Evolutionary conservation across 768 basidiomycete genomes (phyloP).

Genomic region (Rhizopogon vinicolor): DNA sequence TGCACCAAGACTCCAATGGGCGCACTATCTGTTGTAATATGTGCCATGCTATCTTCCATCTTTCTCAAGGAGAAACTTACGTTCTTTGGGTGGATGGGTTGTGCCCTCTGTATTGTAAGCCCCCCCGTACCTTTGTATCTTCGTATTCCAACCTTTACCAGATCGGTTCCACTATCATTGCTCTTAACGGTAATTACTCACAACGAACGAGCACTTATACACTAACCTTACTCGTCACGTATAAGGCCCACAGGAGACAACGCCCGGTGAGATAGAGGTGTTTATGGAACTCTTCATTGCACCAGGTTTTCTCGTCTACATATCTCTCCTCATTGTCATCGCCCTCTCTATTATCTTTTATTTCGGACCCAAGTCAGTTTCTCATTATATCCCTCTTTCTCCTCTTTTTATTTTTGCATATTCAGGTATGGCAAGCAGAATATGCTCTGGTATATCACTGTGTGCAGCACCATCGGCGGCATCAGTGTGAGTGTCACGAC

Average conservation of each 20-base stretch:
- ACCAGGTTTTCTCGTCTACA: conserved; percentile 76
- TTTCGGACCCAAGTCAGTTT: conserved; percentile 69
- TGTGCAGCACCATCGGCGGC: conserved; percentile 97
- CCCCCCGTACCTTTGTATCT: not conserved
- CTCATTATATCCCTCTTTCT: not conserved
- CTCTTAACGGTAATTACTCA: conserved; percentile 65
- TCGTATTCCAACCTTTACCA: conserved; percentile 19
- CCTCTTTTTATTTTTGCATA: conserved; percentile 2
- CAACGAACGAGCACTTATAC: not conserved
- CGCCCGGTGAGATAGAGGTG: conserved; percentile 61
- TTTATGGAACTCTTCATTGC: conserved; percentile 82
- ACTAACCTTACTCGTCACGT: not conserved
- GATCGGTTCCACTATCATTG: conserved; percentile 87
- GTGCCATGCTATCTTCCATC: conserved; percentile 87
- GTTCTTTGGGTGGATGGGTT: conserved; percentile 97
- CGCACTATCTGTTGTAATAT: conserved; percentile 93
- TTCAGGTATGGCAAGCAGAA: conserved; percentile 79
- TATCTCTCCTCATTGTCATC: conserved; percentile 54
- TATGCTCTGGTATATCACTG: conserved; percentile 93
- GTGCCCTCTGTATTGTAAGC: conserved; percentile 83
- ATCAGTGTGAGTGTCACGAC: conserved; percentile 93
- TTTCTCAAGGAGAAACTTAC: conserved; percentile 91
- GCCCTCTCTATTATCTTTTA: conserved; percentile 74
- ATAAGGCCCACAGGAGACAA: conserved; percentile 62
- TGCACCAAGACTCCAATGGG: conserved; percentile 79